Conservation (phyloP, 495 filamentous ascomycete genomes). For the Amphirosellinia nigrospora region DNA sequence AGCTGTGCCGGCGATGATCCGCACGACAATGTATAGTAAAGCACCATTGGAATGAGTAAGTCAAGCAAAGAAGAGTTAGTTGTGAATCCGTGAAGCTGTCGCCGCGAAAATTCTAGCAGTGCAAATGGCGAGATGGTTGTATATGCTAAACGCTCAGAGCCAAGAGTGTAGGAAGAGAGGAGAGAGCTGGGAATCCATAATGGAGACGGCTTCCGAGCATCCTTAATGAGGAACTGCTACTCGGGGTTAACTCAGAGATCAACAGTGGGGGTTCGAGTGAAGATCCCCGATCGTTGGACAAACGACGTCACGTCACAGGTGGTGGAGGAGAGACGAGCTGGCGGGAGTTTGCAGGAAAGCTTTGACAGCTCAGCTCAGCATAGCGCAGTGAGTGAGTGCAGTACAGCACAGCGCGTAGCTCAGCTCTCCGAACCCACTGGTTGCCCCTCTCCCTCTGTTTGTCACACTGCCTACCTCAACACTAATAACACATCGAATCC, state of each 20-base stretch:
- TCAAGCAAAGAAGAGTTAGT: not conserved
- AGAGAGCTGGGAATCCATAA: not conserved
- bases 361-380: constrained; percentile 1
- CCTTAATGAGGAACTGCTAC: constrained; percentile 20
- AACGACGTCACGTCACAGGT: constrained; percentile 21
- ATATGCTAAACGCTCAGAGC: not conserved
- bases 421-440: constrained; percentile 8
- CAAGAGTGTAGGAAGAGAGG: not conserved
- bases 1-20: not conserved
- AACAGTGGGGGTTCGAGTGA: constrained; percentile 23
- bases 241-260: constrained; percentile 19
- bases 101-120: not conserved
- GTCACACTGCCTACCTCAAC: not conserved
- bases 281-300: constrained; percentile 12
- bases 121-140: not conserved
- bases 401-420: not conserved
- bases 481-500: not conserved
- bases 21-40: not conserved
- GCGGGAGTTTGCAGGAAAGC: not conserved
- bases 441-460: constrained; percentile 20
- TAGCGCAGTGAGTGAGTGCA: no score
- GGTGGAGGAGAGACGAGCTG: constrained; percentile 17
- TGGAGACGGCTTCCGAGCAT: not conserved
- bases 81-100: not conserved
- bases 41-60: not conserved